A percentile compares a stretch with the other conserved stretches of the same genome.
Conservation (phyloP, 768 basidiomycete genomes). For the Mycena leptocephala region DNA sequence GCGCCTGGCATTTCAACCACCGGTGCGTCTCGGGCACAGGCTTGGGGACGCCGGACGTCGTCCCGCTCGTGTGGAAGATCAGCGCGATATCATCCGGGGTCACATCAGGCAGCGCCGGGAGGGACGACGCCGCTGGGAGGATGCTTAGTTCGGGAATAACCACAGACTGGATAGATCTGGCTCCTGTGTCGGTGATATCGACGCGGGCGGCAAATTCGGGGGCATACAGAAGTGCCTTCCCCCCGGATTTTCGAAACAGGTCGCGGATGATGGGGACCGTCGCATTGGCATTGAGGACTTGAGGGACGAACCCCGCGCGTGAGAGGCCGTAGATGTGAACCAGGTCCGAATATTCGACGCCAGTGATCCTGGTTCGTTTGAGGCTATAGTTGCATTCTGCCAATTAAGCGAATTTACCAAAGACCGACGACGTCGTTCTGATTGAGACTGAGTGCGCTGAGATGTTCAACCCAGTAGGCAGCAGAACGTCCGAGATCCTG, state of each 20-base stretch:
- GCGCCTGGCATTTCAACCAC: conserved; percentile 16
- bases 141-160: neutral
- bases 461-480: neutral
- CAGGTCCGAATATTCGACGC: conserved; percentile 40
- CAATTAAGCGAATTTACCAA: no score
- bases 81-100: conserved; percentile 37
- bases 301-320: conserved; percentile 42
- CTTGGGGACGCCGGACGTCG: conserved; percentile 45
- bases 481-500: conserved; percentile 23
- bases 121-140: neutral
- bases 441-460: neutral
- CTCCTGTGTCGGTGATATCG: no score
- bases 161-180: neutral
- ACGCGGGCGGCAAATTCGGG: neutral
- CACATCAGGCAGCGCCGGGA: neutral
- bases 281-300: conserved; percentile 37
- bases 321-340: conserved; percentile 40
- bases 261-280: neutral
- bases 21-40: conserved; percentile 41
- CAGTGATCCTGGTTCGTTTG: conserved; percentile 36
- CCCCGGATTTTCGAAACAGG: neutral
- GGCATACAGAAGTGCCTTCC: conserved; percentile 3
- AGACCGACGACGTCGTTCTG: neutral
- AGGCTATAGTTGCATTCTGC: no score
- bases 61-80: conserved; percentile 48